These are phyloP conservation scores for Botrytis paeoniae DNA, from an alignment of 2,329 filamentous ascomycete species.

Conservation along the genomic window DNA sequence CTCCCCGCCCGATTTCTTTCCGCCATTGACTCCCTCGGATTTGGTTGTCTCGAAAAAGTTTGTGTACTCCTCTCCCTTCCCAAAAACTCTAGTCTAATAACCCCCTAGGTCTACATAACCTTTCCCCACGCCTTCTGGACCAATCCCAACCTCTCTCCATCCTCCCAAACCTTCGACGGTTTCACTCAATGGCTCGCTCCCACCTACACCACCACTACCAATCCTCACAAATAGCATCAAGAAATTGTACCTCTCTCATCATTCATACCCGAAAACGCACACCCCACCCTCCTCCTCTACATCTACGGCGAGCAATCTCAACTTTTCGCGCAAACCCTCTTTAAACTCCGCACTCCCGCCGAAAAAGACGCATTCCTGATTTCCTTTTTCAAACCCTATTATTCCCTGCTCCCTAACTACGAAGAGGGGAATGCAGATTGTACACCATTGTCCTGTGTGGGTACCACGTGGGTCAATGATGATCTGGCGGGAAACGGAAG, in stretches of 20 bases:
- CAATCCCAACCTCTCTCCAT: slow-evolving; percentile 3
- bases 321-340: slow-evolving; percentile 35
- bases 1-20: slow-evolving; percentile 44
- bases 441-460: slow-evolving; percentile 52
- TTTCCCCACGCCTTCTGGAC: slow-evolving; percentile 64
- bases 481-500: slow-evolving; percentile 63
- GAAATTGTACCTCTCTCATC: slow-evolving; percentile 60
- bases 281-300: slow-evolving; percentile 69
- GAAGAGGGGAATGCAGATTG: slow-evolving; percentile 45
- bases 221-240: slow-evolving; percentile 55
- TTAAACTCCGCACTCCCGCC: slow-evolving; percentile 21
- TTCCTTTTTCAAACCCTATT: slow-evolving; percentile 61
- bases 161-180: slow-evolving; percentile 37
- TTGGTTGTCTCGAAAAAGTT: slow-evolving; percentile 51
- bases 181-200: slow-evolving; percentile 62
- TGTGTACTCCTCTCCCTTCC: not conserved
- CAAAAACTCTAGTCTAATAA: not conserved
- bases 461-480: slow-evolving; percentile 65
- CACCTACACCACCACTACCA: slow-evolving; percentile 50
- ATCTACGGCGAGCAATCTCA: slow-evolving; percentile 46
- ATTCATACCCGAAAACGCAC: slow-evolving; percentile 46
- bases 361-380: slow-evolving; percentile 35
- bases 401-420: slow-evolving; percentile 60
- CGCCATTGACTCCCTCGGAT: slow-evolving; percentile 48
- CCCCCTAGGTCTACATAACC: slow-evolving; percentile 42